phyloP scores from a whole-genome alignment of 106 monocot genomes.

The Cymbidium sinense region DNA sequence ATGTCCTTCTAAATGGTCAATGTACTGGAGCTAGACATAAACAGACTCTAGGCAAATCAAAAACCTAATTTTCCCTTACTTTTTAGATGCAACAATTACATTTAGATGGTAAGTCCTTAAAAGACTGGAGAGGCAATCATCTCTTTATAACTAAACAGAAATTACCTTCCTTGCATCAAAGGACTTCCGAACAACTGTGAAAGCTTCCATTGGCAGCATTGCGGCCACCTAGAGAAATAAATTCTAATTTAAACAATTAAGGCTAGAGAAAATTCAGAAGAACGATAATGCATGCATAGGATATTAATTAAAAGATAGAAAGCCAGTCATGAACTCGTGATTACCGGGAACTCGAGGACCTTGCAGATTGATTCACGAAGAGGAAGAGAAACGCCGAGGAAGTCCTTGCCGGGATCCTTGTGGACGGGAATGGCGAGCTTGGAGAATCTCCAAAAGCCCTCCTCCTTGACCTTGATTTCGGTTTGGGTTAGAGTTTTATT shows the following conservation, averaged over 20 bases:
- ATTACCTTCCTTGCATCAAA: constrained; percentile 98
- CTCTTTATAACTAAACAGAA: background rate
- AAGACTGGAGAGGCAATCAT: background rate
- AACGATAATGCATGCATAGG: background rate
- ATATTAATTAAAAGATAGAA: background rate
- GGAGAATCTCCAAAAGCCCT: constrained; percentile 92
- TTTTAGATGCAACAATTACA: background rate
- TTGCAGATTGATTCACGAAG: constrained; percentile 86
- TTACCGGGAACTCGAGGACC: constrained; percentile 84
- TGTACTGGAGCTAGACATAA: no score
- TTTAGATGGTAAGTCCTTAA: background rate
- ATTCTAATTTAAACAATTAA: background rate
- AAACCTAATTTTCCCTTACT: background rate
- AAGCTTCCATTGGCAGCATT: constrained; percentile 87
- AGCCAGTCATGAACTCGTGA: background rate
- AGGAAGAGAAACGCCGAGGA: constrained; percentile 54
- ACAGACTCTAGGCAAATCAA: background rate
- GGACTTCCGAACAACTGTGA: constrained; percentile 79
- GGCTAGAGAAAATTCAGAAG: background rate
- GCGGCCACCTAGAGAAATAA: constrained; percentile 48
- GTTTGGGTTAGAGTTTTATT: constrained; percentile 28
- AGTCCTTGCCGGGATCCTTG: constrained; percentile 92
- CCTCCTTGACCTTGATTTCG: constrained; percentile 48
- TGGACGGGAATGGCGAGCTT: constrained; percentile 75
- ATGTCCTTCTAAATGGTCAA: no score